Evolutionary conservation across 2,329 filamentous ascomycete species (phyloP).

Genomic region (Fusarium dlaminii): DNA sequence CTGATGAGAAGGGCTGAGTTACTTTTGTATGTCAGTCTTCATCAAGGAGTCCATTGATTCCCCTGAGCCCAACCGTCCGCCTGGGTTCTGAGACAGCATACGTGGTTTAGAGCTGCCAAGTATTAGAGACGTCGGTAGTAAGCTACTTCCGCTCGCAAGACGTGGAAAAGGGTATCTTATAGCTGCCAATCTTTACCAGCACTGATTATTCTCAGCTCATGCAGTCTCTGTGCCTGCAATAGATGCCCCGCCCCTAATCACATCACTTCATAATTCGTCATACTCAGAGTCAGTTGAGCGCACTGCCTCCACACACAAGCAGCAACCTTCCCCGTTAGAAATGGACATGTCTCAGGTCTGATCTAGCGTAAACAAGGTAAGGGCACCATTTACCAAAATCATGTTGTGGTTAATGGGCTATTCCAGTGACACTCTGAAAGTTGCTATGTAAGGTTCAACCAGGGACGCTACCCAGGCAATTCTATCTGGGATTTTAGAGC

Average conservation of each 20-base stretch:
- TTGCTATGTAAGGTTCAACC: fast-evolving
- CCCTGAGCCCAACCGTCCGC: neutral
- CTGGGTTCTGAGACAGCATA: neutral
- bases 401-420: neutral
- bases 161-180: neutral
- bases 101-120: neutral
- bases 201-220: neutral
- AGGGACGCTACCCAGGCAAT: fast-evolving
- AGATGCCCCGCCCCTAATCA: neutral
- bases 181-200: neutral
- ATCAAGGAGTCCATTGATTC: neutral
- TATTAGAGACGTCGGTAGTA: neutral
- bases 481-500: fast-evolving
- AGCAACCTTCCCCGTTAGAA: neutral
- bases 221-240: neutral
- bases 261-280: neutral
- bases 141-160: neutral
- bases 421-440: fast-evolving
- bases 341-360: neutral
- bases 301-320: neutral
- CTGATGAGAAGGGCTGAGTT: too few species aligned
- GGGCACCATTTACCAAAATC: fast-evolving
- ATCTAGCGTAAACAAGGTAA: fast-evolving
- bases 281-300: neutral
- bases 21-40: too few species aligned